Base-by-base conservation (phyloP, 768 basidiomycete species). In the Xanthoconium stramineum region DNA sequence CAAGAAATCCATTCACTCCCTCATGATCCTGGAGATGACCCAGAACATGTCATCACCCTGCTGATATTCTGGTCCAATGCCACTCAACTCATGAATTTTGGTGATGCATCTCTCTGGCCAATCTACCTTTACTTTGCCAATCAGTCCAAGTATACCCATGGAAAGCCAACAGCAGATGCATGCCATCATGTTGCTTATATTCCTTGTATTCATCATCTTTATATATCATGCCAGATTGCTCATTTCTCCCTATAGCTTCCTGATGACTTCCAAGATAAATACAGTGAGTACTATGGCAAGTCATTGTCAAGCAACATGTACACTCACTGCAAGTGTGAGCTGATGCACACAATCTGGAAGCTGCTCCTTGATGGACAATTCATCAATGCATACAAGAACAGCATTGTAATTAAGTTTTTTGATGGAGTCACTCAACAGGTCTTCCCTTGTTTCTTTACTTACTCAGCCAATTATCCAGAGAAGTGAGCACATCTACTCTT, bases 241-340 rank as follows among this genome's bases (percentile, higher is more conserved):
- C 8, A n/a, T 17, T 32, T 1, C 1, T 30, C 8, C 15, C 15
- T 11, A 12, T 33, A 49, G 48, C 28, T 49, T 6, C 48, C 48
- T 3, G 6, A 33, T 10, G 15, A 49, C 11, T 49, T 49, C 15
- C 36, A 49, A 29, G 36, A 38, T 10, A 15, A 20, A 11, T 32
- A 46, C 4, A 17, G 3, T 0, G 6, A 3, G 3, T n/a, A 20
- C 17, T 12, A 17, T n/a, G 29, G 14, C 5, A 29, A 30, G 5
- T 3, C 8, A 10, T 6, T 17, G 0, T n/a, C 15, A 15, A 10
- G 13, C 24, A 6, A 24, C 1, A 2, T 49, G 9, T 13, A 20
- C 3, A 58, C 61, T 2, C 63, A 67, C 24, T 62, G 60, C 40
- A 61, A 58, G 36, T 51, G 47, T 2, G 61, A 69, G 42, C 35